Conservation (phyloP, 176 grass and related monocot genomes). For the Triticum timopheevii region DNA sequence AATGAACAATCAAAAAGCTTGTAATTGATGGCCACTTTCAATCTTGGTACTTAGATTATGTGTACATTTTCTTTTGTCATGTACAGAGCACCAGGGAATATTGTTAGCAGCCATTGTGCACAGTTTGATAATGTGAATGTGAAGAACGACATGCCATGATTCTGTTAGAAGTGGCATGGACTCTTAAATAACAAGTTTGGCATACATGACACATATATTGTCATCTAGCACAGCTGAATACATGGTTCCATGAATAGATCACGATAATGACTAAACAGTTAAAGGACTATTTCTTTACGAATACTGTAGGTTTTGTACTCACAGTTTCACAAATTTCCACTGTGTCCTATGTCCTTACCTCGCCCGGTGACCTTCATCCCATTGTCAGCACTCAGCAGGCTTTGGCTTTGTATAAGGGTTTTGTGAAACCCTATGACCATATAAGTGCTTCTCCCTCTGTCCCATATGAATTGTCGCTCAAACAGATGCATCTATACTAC, state of each 20-base stretch:
- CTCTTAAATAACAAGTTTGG: neutral
- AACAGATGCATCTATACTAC: too few relatives aligned
- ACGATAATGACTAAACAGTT: neutral
- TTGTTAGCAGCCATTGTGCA: neutral
- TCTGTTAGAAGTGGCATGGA: neutral
- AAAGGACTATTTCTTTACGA: neutral
- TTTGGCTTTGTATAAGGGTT: neutral
- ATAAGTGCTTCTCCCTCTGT: neutral
- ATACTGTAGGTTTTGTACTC: neutral
- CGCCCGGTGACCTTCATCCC: neutral
- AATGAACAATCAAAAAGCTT: slow-evolving; percentile 2
- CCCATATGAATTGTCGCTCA: too few relatives aligned
- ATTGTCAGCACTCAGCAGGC: neutral
- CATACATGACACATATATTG: neutral
- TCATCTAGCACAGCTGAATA: neutral
- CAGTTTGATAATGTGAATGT: neutral
- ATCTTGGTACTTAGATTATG: slow-evolving; percentile 11
- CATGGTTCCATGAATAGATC: neutral
- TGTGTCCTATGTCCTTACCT: neutral
- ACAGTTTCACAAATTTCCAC: neutral
- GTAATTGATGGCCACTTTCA: neutral
- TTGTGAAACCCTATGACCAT: neutral
- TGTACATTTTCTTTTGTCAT: slow-evolving; percentile 11
- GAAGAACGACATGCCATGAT: neutral
- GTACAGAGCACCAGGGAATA: slow-evolving; percentile 1